These are phyloP conservation scores for Didymella keratinophila DNA, from an alignment of 2,329 filamentous ascomycete genomes.

Conservation along the genomic window DNA sequence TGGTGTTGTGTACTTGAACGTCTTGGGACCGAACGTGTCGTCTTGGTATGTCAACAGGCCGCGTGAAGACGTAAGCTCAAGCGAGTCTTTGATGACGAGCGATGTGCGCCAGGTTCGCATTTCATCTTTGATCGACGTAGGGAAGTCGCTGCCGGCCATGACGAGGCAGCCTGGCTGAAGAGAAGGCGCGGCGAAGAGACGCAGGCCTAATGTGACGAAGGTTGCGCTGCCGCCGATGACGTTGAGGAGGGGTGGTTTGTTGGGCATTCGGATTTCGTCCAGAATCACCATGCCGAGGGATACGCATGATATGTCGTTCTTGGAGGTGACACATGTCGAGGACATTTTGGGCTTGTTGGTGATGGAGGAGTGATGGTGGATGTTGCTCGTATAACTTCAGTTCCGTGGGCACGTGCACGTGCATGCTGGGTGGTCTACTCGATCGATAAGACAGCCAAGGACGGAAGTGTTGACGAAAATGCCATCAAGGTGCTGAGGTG, in stretches of 20 bases:
- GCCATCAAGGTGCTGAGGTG: too few species aligned
- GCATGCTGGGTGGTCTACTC: too few species aligned
- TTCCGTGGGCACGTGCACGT: neutral
- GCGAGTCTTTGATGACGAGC: neutral
- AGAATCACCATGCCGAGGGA: neutral
- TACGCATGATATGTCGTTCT: neutral
- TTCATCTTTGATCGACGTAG: neutral
- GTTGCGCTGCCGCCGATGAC: neutral
- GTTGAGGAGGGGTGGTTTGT: neutral
- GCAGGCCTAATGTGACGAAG: neutral
- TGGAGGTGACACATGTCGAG: neutral
- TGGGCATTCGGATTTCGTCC: neutral
- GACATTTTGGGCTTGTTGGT: neutral
- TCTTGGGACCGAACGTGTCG: neutral
- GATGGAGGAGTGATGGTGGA: neutral
- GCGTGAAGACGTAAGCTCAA: neutral
- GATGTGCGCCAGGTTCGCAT: neutral
- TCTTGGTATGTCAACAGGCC: neutral
- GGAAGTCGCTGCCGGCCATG: neutral
- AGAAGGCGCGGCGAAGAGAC: neutral
- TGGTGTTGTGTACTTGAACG: neutral
- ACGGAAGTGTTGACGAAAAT: too few species aligned
- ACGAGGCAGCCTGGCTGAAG: neutral
- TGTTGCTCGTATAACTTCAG: neutral
- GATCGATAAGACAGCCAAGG: too few species aligned